phyloP scores from a whole-genome alignment of 352 stramenopile genomes.

The Blastocystis hominis region DNA sequence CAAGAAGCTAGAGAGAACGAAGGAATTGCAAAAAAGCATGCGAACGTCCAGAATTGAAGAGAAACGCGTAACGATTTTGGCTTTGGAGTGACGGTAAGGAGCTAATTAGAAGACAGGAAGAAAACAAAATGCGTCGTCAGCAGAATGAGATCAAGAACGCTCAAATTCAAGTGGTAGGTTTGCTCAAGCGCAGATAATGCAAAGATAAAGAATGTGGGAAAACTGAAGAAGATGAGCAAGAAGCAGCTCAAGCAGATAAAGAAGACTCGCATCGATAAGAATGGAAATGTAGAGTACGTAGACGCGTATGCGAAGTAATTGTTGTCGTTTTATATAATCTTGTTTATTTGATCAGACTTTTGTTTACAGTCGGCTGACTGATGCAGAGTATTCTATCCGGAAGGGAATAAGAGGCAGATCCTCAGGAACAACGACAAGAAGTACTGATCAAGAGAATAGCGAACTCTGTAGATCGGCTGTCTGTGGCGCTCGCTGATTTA shows the following conservation, averaged over 20 bases:
- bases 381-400: neutral
- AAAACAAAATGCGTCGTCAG: conserved; percentile 74
- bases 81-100: conserved; percentile 29
- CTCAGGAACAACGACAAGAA: conserved; percentile 40
- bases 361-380: conserved; percentile 21
- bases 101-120: conserved; percentile 70
- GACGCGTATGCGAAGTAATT: conserved; percentile 67
- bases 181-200: neutral
- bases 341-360: neutral
- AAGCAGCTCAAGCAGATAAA: conserved; percentile 80
- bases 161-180: conserved; percentile 72
- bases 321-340: conserved; percentile 15
- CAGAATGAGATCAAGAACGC: conserved; percentile 80
- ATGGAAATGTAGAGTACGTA: conserved; percentile 77
- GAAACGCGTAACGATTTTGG: conserved; percentile 62
- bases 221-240: conserved; percentile 81
- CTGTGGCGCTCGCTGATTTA: neutral
- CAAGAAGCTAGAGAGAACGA: conserved; percentile 71
- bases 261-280: conserved; percentile 80
- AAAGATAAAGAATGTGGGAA: conserved; percentile 73
- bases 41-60: conserved; percentile 69
- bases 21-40: conserved; percentile 73
- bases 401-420: neutral
- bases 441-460: conserved; percentile 40
- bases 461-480: conserved; percentile 36